Evolutionary conservation across 1,139 yeast genomes (phyloP).

Genomic region (Magnusiomyces suaveolens): DNA sequence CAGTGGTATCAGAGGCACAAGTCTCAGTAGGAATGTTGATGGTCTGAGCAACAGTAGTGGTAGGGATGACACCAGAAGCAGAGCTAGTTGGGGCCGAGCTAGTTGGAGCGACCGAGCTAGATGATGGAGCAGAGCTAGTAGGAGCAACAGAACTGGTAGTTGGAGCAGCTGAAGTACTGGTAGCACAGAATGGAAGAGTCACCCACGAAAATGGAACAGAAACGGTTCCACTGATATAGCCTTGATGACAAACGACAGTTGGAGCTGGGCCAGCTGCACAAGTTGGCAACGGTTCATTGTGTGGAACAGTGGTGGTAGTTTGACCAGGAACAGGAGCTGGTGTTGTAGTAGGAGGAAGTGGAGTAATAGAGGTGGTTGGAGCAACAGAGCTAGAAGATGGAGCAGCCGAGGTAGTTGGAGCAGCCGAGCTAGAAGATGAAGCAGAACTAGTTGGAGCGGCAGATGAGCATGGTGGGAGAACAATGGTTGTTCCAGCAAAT

Average conservation of each 20-base stretch:
- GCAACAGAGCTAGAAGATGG: neutral
- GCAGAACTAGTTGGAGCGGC: slow-evolving; percentile 5
- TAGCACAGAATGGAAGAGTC: slow-evolving; percentile 1
- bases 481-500: slow-evolving; percentile 18
- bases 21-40: neutral
- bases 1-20: neutral
- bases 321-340: neutral
- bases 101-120: slow-evolving; percentile 11
- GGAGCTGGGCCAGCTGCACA: slow-evolving; percentile 26
- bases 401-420: no score
- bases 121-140: slow-evolving; percentile 9
- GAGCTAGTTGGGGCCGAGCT: slow-evolving; percentile 4
- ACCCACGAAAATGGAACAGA: neutral
- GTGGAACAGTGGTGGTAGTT: slow-evolving; percentile 1
- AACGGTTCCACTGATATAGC: neutral
- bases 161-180: slow-evolving; percentile 2
- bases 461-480: slow-evolving; percentile 16
- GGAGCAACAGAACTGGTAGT: slow-evolving; percentile 15
- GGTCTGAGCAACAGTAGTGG: neutral
- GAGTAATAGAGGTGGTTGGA: neutral
- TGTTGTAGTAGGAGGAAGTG: neutral
- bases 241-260: slow-evolving; percentile 3
- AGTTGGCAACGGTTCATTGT: neutral
- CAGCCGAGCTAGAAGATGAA: no score
- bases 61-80: neutral